These are phyloP conservation scores for Coniferiporia sulphurascens DNA, from an alignment of 1,284 basidiomycete species.

Conservation along the genomic window DNA sequence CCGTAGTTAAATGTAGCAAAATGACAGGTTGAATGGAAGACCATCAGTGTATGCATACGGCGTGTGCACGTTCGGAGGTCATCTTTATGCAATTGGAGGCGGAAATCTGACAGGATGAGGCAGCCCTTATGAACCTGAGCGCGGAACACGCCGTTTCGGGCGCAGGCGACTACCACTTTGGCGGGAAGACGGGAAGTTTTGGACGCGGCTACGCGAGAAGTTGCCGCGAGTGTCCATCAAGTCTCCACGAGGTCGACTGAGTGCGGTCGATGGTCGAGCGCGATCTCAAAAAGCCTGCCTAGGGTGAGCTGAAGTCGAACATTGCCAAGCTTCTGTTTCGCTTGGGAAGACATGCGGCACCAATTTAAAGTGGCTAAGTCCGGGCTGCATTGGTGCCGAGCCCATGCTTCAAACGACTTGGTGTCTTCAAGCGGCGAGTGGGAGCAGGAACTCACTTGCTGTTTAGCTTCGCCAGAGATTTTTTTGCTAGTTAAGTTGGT, in stretches of 20 bases:
- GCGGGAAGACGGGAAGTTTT: neutral
- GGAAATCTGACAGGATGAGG: neutral
- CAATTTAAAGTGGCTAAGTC: neutral
- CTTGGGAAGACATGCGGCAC: neutral
- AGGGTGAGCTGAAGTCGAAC: neutral
- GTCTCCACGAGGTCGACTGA: neutral
- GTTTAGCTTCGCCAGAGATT: no score
- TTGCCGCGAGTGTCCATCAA: neutral
- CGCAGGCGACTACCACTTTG: neutral
- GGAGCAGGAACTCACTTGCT: no score
- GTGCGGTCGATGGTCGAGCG: neutral
- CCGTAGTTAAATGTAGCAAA: neutral
- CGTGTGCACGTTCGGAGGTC: neutral
- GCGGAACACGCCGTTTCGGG: neutral
- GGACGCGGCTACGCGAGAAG: neutral
- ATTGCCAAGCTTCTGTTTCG: neutral
- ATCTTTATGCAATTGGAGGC: neutral
- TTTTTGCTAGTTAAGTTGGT: no score
- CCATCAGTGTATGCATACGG: neutral
- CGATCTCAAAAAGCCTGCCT: neutral
- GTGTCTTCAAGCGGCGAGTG: no score
- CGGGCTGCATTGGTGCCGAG: no score
- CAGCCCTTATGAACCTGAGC: neutral
- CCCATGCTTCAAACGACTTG: no score
- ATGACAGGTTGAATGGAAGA: neutral